Conservation (phyloP, 2,329 filamentous ascomycete genomes). For the Pochonia chlamydosporia region DNA sequence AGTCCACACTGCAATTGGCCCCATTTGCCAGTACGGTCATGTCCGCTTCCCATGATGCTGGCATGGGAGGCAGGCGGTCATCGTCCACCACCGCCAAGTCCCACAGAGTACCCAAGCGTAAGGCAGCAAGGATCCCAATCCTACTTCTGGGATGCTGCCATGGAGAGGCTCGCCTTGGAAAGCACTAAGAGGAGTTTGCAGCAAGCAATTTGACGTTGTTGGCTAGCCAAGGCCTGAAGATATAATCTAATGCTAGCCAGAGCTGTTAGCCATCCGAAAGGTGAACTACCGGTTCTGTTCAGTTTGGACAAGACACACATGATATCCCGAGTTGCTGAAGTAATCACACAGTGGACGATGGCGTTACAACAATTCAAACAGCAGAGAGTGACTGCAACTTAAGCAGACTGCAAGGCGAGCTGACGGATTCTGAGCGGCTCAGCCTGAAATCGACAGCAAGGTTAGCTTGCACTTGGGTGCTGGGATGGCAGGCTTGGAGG, state of each 20-base stretch:
- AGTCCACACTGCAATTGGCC: neutral
- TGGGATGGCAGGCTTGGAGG: too few relatives aligned
- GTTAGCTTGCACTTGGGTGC: too few relatives aligned
- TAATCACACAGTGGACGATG: neutral
- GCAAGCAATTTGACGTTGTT: neutral
- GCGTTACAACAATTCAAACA: neutral
- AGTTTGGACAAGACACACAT: neutral
- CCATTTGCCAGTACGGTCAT: neutral
- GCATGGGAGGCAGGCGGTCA: neutral
- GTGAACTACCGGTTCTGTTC: neutral
- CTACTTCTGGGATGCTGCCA: constrained; percentile 7
- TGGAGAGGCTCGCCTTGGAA: constrained; percentile 1
- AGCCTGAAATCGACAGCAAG: too few relatives aligned
- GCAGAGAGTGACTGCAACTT: neutral
- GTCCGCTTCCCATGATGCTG: neutral
- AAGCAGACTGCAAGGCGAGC: constrained; percentile 5
- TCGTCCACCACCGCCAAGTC: constrained; percentile 10
- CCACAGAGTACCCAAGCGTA: constrained; percentile 7
- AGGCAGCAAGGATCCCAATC: constrained; percentile 20
- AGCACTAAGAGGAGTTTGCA: too few relatives aligned
- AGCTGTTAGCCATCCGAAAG: too few relatives aligned
- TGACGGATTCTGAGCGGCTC: constrained; percentile 3
- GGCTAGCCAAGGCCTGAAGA: too few relatives aligned
- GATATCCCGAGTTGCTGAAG: neutral
- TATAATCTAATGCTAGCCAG: too few relatives aligned